These are phyloP conservation scores for Coemansia furcata DNA, from an alignment of 192 early-diverging fungal species.

Conservation along the genomic window DNA sequence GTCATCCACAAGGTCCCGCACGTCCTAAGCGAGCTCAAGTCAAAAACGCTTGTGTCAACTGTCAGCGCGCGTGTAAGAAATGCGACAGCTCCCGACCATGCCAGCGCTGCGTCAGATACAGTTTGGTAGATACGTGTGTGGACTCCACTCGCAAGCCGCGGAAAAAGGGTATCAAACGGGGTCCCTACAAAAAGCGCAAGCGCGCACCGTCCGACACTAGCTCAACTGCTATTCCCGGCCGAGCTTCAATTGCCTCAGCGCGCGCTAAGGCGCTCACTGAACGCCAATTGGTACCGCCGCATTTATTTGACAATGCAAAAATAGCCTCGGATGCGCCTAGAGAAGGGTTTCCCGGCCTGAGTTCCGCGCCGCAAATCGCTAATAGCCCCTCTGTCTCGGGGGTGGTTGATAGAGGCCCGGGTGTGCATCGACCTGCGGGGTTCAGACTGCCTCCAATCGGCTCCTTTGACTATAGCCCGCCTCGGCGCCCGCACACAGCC, in stretches of 20 bases:
- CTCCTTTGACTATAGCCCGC: constrained; percentile 3
- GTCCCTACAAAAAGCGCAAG: constrained; percentile 59
- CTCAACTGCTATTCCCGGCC: not conserved
- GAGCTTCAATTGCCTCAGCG: not conserved
- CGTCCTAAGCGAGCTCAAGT: constrained; percentile 73
- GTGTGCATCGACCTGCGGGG: not conserved
- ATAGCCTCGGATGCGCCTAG: not conserved
- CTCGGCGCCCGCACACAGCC: not conserved
- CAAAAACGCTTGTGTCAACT: constrained; percentile 89
- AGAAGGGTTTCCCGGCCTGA: not conserved
- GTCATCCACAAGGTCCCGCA: not conserved
- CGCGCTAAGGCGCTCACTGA: not conserved
- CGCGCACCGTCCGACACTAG: not conserved
- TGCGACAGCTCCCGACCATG: constrained; percentile 86
- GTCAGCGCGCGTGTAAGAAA: constrained; percentile 89
- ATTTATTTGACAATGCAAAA: not conserved
- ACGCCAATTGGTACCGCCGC: not conserved
- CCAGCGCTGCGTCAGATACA: constrained; percentile 72
- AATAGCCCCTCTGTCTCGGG: not conserved
- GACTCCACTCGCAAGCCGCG: constrained; percentile 81
- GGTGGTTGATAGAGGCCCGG: not conserved
- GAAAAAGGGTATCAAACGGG: constrained; percentile 80
- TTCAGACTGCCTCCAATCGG: not conserved
- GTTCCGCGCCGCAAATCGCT: not conserved
- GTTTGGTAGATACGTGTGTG: constrained; percentile 66